Evolutionary conservation across 495 filamentous ascomycete species (phyloP), one percentile per base, ranked within the genome.

Genomic region (Daldinia grandis): DNA sequence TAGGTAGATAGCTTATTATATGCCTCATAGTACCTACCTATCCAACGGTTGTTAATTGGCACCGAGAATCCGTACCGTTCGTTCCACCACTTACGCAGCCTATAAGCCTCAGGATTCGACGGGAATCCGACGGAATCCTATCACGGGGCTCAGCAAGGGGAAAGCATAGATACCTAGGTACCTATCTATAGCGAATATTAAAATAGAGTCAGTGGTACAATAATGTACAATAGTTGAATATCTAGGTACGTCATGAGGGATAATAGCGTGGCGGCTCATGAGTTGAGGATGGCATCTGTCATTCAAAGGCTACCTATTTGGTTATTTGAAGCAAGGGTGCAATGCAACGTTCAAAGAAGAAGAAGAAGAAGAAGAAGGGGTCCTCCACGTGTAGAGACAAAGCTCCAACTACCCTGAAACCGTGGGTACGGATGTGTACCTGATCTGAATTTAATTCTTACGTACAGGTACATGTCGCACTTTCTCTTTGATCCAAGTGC

Each of bases 121-220:
- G 24, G 42, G 56, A 58, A 66, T 53, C 47, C 5, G 30, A 53
- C 19, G 40, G 44, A 53, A 66, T 53, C 47, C 30, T 53, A 53
- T 5, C 17, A 37, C 15, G 40, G 15, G 42, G 55, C 55, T 42
- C 40, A 53, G 28, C 63, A 21, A 40, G n/a, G 15, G 12, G 4
- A 15, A 25, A 19, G 30, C 14, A 66, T 58, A 10, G 19, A 19
- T 37, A 49, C 21, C 8, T 53, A 28, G 7, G 25, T 54, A 33
- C 15, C 10, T 55, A 12, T 35, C 17, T 10, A 37, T 1, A 12
- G 17, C 2, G 42, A 47, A 53, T 3, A 53, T 53, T 53, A 53
- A 30, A 53, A 53, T 53, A 53, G 50, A 53, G 21, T 53, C 50
- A 24, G 24, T 53, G 50, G 50, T n/a, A 5, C 6, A 28, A 53